Conservation (phyloP, 371 early-diverging fungal genomes). For the Mucor saturninus region DNA sequence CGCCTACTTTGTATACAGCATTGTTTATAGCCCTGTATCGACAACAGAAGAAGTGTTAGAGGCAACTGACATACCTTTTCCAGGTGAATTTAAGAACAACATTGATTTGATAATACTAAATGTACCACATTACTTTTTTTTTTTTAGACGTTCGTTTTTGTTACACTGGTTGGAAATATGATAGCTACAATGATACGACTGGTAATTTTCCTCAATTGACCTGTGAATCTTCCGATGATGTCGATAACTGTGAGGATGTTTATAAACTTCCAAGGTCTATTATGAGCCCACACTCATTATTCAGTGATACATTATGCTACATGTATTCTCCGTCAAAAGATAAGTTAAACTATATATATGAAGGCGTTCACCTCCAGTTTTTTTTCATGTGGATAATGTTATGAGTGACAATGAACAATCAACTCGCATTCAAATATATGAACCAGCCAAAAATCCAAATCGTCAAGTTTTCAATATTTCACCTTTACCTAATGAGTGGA, state of each 20-base stretch:
- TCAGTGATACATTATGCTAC: too few relatives aligned
- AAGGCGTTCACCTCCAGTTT: too few relatives aligned
- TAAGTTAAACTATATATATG: too few relatives aligned
- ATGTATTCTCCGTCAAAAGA: too few relatives aligned
- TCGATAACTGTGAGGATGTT: too few relatives aligned
- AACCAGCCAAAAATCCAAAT: conserved; percentile 3
- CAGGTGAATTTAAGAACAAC: not conserved
- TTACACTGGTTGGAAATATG: not conserved
- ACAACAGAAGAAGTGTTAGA: not conserved
- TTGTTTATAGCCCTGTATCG: not conserved
- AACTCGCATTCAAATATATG: not conserved
- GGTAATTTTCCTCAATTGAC: not conserved
- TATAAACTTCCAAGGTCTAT: too few relatives aligned
- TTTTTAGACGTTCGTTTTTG: conserved; percentile 1
- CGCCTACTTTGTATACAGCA: not conserved
- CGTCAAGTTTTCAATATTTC: not conserved
- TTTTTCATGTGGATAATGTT: too few relatives aligned
- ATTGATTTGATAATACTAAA: not conserved
- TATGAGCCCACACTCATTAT: too few relatives aligned
- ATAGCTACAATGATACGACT: not conserved
- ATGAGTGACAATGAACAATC: too few relatives aligned
- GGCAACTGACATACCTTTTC: not conserved
- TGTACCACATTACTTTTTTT: not conserved
- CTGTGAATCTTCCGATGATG: not conserved
- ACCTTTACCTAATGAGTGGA: not conserved